These are phyloP conservation scores for Acacia crassicarpa DNA, from an alignment of 306 rosid species.

Conservation along the genomic window DNA sequence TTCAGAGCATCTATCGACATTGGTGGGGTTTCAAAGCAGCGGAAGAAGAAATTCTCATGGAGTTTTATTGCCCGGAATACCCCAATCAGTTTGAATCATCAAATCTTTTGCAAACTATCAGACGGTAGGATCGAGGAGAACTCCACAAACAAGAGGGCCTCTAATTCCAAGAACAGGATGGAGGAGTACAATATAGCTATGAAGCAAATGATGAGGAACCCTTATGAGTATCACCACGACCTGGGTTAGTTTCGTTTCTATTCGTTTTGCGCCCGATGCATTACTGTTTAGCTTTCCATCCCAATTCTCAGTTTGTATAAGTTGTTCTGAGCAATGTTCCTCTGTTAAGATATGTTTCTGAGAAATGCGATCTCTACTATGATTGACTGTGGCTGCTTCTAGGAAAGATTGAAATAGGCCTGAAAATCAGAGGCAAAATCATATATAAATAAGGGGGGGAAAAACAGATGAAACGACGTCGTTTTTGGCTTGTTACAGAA, in stretches of 20 bases:
- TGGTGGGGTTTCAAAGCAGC: conserved; percentile 32
- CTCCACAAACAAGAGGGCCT: conserved; percentile 31
- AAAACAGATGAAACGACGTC: no score
- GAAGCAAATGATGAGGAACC: conserved; percentile 94
- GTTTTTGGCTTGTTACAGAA: no score
- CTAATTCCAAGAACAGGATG: conserved; percentile 51
- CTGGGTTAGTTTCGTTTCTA: conserved; percentile 65
- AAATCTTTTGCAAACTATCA: conserved; percentile 50
- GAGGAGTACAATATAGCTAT: conserved; percentile 84
- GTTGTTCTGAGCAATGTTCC: conserved; percentile 6
- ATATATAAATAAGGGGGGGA: no score
- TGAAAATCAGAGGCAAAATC: no score
- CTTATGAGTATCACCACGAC: conserved; percentile 94
- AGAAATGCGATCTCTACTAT: background rate
- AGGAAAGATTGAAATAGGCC: no score
- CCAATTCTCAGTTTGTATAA: background rate
- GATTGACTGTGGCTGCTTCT: background rate
- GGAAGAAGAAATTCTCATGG: conserved; percentile 23
- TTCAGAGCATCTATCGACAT: conserved; percentile 38
- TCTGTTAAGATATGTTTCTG: background rate
- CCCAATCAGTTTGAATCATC: conserved; percentile 21
- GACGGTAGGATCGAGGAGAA: conserved; percentile 59
- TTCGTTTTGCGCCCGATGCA: conserved; percentile 6
- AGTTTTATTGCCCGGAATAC: conserved; percentile 25
- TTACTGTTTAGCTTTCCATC: background rate